Evolutionary conservation across 805 yeast genomes (phyloP), one percentile per base, ranked within the genome.

Genomic region (Starmerella davenportii): DNA sequence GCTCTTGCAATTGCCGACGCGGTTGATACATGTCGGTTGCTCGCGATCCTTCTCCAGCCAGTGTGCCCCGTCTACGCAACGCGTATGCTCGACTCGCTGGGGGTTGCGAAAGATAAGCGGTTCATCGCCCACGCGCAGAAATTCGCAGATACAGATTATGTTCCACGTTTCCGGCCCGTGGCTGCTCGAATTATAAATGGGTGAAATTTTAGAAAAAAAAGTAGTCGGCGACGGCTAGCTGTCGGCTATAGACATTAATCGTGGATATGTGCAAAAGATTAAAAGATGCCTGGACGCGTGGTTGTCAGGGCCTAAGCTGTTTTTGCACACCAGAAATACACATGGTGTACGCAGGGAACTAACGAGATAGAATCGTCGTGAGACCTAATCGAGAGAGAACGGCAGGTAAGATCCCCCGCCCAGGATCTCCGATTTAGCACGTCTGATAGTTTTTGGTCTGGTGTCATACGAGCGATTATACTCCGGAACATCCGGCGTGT

Each of bases 21-120:
- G 1, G 68, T 79, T 7, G 96, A 87, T 48, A 66, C 73, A 1
- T 64, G 75, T 14, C 65, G 96, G 40, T 66, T 80, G 1, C 50
- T 69, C 9, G 65, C 87, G 1, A 73, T 87, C 5, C 51, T 79
- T 27, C 62, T 78, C 24, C 74, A 68, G 42, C 81, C 94, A 2
- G 64, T 87, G 20, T 72, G 79, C 30, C 95, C 96, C 0, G 59
- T 60, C 3, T 61, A 82, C 37, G 57, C 93, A 0, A 44, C 51
- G 0, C 57, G 59, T 9, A 59, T 81, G 4, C 60, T 87, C 15
- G 76, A 77, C 51, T 61, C 80, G 39, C 54, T 87, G 38, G 69
- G 65, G 11, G 92, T 82, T 2, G 51, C 50, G 5, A 34, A 44
- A 1, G 52, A 49, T 0, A 61, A 59, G 15, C 59, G 87, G 33